Evolutionary conservation across 108 stramenopile species (phyloP).

Genomic region (Cylindrotheca closterium): DNA sequence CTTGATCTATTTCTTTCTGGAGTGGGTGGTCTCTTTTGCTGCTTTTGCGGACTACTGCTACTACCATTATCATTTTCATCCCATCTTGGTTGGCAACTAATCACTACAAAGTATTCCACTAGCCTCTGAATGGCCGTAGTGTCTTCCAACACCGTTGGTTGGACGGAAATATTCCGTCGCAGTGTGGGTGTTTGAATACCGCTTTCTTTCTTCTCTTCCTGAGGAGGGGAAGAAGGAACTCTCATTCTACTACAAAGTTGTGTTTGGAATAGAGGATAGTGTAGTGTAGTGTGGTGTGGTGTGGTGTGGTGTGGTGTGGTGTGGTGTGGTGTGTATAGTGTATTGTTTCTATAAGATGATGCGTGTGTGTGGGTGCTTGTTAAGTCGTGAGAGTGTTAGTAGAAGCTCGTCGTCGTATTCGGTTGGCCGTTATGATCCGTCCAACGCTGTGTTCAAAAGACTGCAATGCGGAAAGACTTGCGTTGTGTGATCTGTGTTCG

Average conservation of each 20-base stretch:
- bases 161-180: conserved; percentile 34
- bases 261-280: no score
- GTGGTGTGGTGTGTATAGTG: no score
- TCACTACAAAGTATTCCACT: conserved; percentile 86
- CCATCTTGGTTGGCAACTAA: conserved; percentile 43
- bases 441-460: no score
- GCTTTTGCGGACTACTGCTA: conserved; percentile 1
- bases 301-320: no score
- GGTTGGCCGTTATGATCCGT: no score
- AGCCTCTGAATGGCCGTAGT: conserved; percentile 50
- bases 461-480: no score
- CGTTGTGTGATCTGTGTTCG: no score
- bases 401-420: no score
- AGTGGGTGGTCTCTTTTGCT: conserved; percentile 1
- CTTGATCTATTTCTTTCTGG: conserved; percentile 1
- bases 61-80: conserved; percentile 1
- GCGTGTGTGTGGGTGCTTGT: no score
- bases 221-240: neutral
- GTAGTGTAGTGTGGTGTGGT: no score
- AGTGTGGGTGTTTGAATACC: conserved; percentile 13
- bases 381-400: no score
- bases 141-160: conserved; percentile 23
- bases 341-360: no score
- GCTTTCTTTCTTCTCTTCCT: neutral
- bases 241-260: neutral